A percentile compares a stretch with the other conserved stretches of the same genome.
Conservation (phyloP, 192 early-diverging fungal species). For the Gonapodya sp. region DNA sequence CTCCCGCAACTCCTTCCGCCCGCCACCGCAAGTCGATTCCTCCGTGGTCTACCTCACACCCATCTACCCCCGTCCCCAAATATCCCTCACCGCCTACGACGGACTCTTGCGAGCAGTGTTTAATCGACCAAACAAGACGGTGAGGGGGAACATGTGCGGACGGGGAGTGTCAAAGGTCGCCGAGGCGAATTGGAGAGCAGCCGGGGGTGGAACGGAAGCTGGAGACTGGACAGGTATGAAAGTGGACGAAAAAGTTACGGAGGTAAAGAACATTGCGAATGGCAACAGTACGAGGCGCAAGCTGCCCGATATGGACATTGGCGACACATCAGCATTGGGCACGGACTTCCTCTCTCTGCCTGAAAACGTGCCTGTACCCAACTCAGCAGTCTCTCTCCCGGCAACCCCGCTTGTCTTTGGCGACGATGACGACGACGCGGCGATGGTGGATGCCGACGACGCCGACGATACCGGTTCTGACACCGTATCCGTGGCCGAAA, state of each 20-base stretch:
- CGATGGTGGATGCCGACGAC: background rate
- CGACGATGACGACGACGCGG: background rate
- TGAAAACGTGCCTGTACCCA: background rate
- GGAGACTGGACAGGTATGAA: background rate
- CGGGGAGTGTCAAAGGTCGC: background rate
- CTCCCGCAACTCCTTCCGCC: slow-evolving; percentile 95
- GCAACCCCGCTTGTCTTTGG: background rate
- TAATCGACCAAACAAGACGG: slow-evolving; percentile 88
- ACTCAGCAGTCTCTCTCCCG: too few species aligned
- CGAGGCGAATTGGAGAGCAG: background rate
- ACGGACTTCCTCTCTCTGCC: background rate
- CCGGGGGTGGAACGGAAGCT: background rate
- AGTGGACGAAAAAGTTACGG: background rate
- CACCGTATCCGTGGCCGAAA: background rate
- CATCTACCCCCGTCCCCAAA: slow-evolving; percentile 82
- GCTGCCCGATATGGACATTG: background rate
- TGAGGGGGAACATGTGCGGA: slow-evolving; percentile 64
- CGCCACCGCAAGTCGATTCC: slow-evolving; percentile 93
- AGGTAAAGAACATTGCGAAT: background rate
- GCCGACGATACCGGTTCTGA: background rate
- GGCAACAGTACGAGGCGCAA: background rate
- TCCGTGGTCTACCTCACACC: slow-evolving; percentile 93
- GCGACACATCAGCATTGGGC: background rate
- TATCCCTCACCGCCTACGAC: slow-evolving; percentile 95
- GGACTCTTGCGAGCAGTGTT: slow-evolving; percentile 90